Percentiles rank a stretch among this genome's conserved stretches.
Evolutionary conservation across 805 yeast genomes (phyloP).

Genomic region (Candida jianshihensis): DNA sequence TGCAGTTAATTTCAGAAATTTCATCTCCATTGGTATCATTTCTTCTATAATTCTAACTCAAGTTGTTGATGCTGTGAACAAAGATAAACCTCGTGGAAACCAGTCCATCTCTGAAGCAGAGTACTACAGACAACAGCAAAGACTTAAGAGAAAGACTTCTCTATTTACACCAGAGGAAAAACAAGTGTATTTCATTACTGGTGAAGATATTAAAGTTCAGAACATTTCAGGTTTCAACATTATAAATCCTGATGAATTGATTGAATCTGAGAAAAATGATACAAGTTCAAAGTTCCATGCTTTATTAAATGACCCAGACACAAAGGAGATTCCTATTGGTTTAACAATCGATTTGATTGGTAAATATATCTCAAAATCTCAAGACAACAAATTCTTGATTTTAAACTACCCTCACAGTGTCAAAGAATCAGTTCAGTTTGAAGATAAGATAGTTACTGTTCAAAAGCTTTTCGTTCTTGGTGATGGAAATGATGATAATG

Average conservation of each 20-base stretch:
- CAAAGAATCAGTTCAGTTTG: conserved; percentile 65
- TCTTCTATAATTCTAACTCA: conserved; percentile 37
- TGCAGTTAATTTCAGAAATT: conserved; percentile 33
- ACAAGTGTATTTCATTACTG: conserved; percentile 31
- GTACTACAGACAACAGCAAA: conserved; percentile 38
- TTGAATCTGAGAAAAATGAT: conserved; percentile 38
- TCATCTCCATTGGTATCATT: conserved; percentile 35
- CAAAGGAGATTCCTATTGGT: conserved; percentile 28
- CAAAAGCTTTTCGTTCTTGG: conserved; percentile 30
- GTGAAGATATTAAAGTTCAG: conserved; percentile 7
- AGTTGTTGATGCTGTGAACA: conserved; percentile 30
- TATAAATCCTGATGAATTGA: conserved; percentile 44
- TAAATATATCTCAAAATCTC: conserved; percentile 21
- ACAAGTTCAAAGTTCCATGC: conserved; percentile 42
- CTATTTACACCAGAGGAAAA: conserved; percentile 35
- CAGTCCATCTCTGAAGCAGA: conserved; percentile 28
- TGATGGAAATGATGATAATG: conserved; percentile 29
- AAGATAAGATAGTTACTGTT: conserved; percentile 54
- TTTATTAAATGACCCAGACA: conserved; percentile 35
- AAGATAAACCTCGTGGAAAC: conserved; percentile 26
- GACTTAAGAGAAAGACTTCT: conserved; percentile 43
- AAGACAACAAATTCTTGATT: conserved; percentile 35
- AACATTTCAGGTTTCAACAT: conserved; percentile 22
- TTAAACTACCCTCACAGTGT: conserved; percentile 55
- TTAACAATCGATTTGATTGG: conserved; percentile 27